phyloP scores from a whole-genome alignment of 2,329 filamentous ascomycete species.

The Trichoderma sp. region DNA sequence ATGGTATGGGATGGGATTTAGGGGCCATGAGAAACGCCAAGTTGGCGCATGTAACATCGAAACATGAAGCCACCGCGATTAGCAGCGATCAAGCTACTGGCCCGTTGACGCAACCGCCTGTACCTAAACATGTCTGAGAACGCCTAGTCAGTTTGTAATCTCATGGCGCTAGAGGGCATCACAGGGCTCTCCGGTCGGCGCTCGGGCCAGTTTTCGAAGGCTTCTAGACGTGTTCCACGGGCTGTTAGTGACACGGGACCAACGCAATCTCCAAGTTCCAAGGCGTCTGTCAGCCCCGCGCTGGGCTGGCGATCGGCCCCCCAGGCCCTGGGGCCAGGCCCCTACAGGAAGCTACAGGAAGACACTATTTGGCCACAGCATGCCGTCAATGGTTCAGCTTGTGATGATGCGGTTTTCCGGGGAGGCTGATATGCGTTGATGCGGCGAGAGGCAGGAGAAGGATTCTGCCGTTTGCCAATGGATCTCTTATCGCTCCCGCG shows the following conservation, averaged over 20 bases:
- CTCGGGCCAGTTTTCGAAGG: background rate
- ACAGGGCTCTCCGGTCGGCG: background rate
- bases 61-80: background rate
- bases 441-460: background rate
- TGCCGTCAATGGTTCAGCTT: background rate
- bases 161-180: background rate
- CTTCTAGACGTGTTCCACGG: conserved; percentile 14
- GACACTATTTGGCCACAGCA: background rate
- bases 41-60: background rate
- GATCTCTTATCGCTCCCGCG: background rate
- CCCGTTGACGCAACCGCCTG: background rate
- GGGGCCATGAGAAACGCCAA: background rate
- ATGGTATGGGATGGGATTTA: background rate
- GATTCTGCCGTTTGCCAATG: background rate
- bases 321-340: background rate
- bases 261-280: background rate
- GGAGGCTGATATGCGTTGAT: background rate
- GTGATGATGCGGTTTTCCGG: background rate
- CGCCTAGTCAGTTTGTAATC: background rate
- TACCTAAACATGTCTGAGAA: background rate
- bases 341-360: background rate
- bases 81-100: background rate
- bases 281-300: conserved; percentile 10
- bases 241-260: background rate
- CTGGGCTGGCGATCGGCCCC: background rate